Evolutionary conservation across 73 alveolate species (phyloP).

Genomic region (Effrenium voratum): DNA sequence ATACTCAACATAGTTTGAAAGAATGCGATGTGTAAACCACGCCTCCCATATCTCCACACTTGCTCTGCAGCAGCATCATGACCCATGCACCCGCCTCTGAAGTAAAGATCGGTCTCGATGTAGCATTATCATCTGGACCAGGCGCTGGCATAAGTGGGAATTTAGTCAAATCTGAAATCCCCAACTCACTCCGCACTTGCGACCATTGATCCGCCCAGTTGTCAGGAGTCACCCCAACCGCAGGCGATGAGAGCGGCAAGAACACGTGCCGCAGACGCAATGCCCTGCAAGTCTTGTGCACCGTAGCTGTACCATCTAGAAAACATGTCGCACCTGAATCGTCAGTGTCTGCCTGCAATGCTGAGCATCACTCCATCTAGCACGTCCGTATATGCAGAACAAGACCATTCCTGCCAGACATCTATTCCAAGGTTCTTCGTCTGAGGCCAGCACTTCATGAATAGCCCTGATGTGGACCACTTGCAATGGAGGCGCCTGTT

Average conservation of each 20-base stretch:
- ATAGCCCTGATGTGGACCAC: too few species aligned
- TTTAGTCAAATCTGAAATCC: background rate
- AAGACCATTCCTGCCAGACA: background rate
- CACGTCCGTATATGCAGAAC: background rate
- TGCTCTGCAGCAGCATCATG: background rate
- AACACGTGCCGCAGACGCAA: background rate
- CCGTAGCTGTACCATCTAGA: background rate
- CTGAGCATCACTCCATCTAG: background rate
- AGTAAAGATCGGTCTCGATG: background rate
- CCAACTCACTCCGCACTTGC: background rate
- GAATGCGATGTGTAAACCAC: background rate
- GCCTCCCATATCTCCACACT: background rate
- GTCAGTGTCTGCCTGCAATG: background rate
- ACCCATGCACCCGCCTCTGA: background rate
- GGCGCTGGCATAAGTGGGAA: slow-evolving; percentile 26
- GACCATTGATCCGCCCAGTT: background rate
- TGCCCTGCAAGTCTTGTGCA: background rate
- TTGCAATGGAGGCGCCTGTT: too few species aligned
- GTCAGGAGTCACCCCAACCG: background rate
- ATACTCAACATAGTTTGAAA: background rate
- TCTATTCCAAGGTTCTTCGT: background rate
- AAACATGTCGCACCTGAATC: background rate
- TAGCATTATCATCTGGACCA: background rate
- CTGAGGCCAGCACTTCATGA: too few species aligned
- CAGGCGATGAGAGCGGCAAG: background rate